Evolutionary conservation across 148 eudicot genomes (phyloP), one percentile per base, ranked within the genome.

Genomic region (Amaranthus hypochondriacus): DNA sequence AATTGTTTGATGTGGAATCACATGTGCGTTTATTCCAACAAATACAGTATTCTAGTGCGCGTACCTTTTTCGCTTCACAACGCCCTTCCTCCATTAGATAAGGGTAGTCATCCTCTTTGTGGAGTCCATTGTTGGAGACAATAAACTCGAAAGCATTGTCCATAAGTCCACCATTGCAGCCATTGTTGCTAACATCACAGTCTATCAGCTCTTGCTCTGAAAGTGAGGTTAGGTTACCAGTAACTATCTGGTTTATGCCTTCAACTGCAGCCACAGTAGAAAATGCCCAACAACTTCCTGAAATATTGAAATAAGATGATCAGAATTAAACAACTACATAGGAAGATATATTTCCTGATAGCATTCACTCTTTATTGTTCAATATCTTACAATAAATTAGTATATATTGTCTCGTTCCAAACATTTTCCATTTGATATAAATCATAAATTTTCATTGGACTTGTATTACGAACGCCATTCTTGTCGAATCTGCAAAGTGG

Each of bases 271-370:
- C 92, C 8, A 88, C 87, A 4, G 92, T 81, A 54, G 92, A 88
- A 66, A 88, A 88, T 48, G 92, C 92, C 89, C 92, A 88, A 61
- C 92, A 88, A 73, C 89, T 88, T 55, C 91, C 91, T 88, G 63
- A 49, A 78, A 15, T 21, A 56, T 11, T 56, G n/a, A 62, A 62
- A 18, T 2, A 52, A 53, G 2, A 58, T 48, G 28, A 48, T 2
- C 39, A 2, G 39, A 28, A 28, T 28, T 28, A 28, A 28, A 28
- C 39, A 28, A 28, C 39, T 2, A 28, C 39, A 28, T 28, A 28
- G 39, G 39, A 28, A 28, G 39, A 28, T 28, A 28, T 28, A 28
- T 28, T 28, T 28, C 39, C 39, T 28, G 39, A 28, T 28, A 28
- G 39, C 39, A 28, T 28, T 28, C 39, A 28, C 39, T 28, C 39